Evolutionary conservation across 2,329 filamentous ascomycete genomes (phyloP).

Genomic region (Sarocladium kiliense): DNA sequence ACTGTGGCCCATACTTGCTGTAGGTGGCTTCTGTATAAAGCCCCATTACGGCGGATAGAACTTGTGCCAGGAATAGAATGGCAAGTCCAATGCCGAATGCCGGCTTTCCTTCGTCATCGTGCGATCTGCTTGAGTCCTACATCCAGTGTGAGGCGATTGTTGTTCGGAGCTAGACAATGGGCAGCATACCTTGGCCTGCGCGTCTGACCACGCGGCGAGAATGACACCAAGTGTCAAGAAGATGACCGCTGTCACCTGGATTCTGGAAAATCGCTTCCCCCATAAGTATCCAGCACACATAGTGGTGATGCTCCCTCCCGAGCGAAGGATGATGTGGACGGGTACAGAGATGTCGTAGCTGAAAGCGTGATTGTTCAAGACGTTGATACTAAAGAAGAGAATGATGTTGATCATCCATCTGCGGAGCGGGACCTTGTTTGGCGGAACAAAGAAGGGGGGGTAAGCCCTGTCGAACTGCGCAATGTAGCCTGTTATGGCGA

Average conservation of each 20-base stretch:
- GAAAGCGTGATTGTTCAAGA: constrained; percentile 97
- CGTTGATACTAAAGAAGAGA: constrained; percentile 89
- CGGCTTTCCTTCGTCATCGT: constrained; percentile 13
- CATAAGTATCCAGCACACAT: constrained; percentile 85
- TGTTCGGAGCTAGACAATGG: too few species aligned
- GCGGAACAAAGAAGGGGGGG: constrained; percentile 67
- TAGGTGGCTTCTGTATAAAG: constrained; percentile 93
- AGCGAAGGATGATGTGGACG: constrained; percentile 92
- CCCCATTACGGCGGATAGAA: constrained; percentile 90
- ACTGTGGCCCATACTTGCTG: constrained; percentile 76
- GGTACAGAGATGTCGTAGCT: constrained; percentile 95
- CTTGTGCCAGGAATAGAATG: constrained; percentile 81
- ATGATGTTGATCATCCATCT: constrained; percentile 87
- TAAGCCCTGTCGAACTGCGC: constrained; percentile 66
- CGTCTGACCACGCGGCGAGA: constrained; percentile 84
- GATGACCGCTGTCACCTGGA: constrained; percentile 76
- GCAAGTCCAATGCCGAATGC: constrained; percentile 60
- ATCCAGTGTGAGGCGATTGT: constrained; percentile 12
- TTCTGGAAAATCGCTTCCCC: constrained; percentile 75
- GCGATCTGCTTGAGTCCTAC: constrained; percentile 6
- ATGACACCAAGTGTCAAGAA: constrained; percentile 84
- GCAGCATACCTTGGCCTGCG: constrained; percentile 67
- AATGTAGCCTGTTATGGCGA: constrained; percentile 71
- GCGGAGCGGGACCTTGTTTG: constrained; percentile 73
- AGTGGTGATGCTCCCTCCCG: constrained; percentile 91